Base-by-base conservation (phyloP, 2,329 filamentous ascomycete species). In the Arthrobotrys conoides region DNA sequence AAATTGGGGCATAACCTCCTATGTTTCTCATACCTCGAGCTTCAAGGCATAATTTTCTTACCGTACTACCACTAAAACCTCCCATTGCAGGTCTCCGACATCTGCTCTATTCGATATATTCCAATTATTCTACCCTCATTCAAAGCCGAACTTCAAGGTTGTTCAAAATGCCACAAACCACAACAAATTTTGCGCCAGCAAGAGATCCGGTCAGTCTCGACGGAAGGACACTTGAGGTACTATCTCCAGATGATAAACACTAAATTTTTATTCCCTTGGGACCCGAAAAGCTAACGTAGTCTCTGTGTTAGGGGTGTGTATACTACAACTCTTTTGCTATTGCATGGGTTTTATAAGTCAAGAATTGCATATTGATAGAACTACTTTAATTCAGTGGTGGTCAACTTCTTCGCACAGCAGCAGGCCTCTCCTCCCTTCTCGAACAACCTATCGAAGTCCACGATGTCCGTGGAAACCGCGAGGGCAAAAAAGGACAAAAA, bases 401-500 rank as follows among this genome's bases (percentile, higher is more conserved):
- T 1, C 89, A 91, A 80, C 83, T 91, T 0, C 87, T 91, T 0
- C 84, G 90, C 51, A 84, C 90, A 0, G 88, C 89, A 1, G 85
- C 89, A 41, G 86, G 86, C 0, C 84, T 91, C 5, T 87, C 89
- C 10, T 87, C 89, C 0, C 85, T 91, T 30, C 88, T 88, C 0
- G 85, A 85, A 0, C 86, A 87, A 69, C 84, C 88, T 0, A 84
- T 91, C 33, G 85, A 85, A 27, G 88, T 91, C 71, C 84, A 83
- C 9, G 84, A 90, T 75, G 86, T 91, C 2, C 84, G 90, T 41
- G 89, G 87, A 2, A 90, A 90, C 71, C 85, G 89, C 18, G 80
- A 80, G 41, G 83, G 84, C 0, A 79, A 82, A 0, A 82, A 83
- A 18, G 84, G 84, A 14, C 84, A 84, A 61, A 81, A 82, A 81